phyloP scores from a whole-genome alignment of 2,329 filamentous ascomycete species.

The Aspergillus melleus region DNA sequence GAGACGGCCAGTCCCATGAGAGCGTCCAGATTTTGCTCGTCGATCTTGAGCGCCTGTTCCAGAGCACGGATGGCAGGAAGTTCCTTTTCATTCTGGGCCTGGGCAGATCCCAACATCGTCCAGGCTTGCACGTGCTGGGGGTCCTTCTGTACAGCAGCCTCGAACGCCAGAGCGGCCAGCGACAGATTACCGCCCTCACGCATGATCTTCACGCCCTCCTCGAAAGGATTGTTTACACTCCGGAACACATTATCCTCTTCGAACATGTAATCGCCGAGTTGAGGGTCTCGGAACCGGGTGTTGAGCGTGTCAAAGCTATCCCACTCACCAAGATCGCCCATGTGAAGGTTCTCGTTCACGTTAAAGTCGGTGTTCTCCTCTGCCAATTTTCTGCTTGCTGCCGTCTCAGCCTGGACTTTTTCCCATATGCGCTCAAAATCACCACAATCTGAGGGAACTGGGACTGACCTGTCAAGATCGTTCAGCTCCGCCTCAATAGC shows the following conservation, averaged over 20 bases:
- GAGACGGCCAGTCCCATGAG: conserved; percentile 95
- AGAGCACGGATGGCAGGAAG: conserved; percentile 90
- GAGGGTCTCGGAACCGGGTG: conserved; percentile 71
- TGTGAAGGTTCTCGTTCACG: conserved; percentile 48
- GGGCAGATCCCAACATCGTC: conserved; percentile 86
- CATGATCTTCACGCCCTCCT: conserved; percentile 91
- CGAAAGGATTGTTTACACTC: conserved; percentile 78
- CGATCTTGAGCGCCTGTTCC: conserved; percentile 84
- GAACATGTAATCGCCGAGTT: conserved; percentile 88
- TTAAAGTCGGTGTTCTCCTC: conserved; percentile 62
- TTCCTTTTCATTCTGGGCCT: conserved; percentile 99
- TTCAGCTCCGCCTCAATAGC: conserved; percentile 85
- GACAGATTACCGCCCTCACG: conserved; percentile 91
- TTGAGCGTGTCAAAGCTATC: conserved; percentile 69
- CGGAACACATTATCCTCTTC: conserved; percentile 92
- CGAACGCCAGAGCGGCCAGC: conserved; percentile 88
- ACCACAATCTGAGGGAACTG: conserved; percentile 59
- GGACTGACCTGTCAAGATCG: conserved; percentile 80
- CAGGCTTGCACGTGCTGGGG: conserved; percentile 86
- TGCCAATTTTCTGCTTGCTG: conserved; percentile 58
- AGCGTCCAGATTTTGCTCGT: conserved; percentile 81
- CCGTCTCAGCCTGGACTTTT: conserved; percentile 48
- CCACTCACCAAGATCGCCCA: conserved; percentile 80
- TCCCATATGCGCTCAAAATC: conserved; percentile 80
- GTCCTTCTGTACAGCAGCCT: conserved; percentile 90